Evolutionary conservation across 73 alveolate genomes (phyloP).

Genomic region (Paramecium sonneborni): DNA sequence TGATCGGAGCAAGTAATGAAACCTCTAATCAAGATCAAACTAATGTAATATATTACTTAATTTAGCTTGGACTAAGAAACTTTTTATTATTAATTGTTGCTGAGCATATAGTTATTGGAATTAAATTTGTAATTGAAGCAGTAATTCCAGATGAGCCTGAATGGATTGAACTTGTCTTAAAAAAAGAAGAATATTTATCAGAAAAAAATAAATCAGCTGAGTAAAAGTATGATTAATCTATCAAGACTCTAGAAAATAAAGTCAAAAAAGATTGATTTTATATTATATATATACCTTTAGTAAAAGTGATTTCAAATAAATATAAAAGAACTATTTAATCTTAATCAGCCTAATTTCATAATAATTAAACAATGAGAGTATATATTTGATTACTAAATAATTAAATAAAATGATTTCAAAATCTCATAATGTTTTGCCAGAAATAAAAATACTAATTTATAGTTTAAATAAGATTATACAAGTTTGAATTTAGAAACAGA

Average conservation of each 20-base stretch:
- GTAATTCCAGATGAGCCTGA: conserved; percentile 19
- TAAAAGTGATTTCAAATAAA: no score
- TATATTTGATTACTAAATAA: no score
- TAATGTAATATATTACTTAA: background rate
- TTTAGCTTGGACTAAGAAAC: conserved; percentile 4
- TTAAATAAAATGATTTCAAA: no score
- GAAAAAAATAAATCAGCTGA: background rate
- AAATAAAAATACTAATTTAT: no score
- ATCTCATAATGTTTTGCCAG: no score
- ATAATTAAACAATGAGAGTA: no score
- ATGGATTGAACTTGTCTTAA: background rate
- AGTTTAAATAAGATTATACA: no score
- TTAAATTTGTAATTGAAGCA: background rate
- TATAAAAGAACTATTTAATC: no score
- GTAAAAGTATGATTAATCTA: background rate
- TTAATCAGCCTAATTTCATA: no score
- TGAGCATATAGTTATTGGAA: conserved; percentile 19
- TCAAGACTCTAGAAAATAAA: background rate
- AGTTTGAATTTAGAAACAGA: no score
- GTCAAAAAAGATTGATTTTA: background rate
- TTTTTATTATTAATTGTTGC: conserved; percentile 9
- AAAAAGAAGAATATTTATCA: background rate
- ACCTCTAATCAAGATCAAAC: background rate
- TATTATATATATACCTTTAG: background rate
- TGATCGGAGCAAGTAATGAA: background rate